Percentiles rank a stretch among this genome's conserved stretches.
Evolutionary conservation across 2,329 filamentous ascomycete genomes (phyloP).

Genomic region (Geosmithia morbida): DNA sequence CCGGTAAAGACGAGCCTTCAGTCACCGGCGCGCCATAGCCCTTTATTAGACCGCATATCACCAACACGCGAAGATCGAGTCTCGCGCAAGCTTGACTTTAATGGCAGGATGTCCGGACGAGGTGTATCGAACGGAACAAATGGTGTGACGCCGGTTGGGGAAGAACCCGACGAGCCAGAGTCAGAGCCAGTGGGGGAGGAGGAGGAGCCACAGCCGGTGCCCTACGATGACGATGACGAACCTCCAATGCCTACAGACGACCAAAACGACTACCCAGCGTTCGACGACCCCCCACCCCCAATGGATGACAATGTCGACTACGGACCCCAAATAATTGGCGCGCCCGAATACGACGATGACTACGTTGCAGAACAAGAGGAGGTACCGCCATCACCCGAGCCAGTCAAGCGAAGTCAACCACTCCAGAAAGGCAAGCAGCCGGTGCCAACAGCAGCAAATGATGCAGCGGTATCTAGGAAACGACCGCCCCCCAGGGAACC

Average conservation of each 20-base stretch:
- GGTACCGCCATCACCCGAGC: neutral
- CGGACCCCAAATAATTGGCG: neutral
- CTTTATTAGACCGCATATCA: conserved; percentile 37
- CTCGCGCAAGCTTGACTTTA: conserved; percentile 41
- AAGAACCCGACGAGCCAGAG: conserved; percentile 8
- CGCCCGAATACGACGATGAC: neutral
- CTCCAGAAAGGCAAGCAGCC: neutral
- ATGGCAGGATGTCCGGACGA: conserved; percentile 7
- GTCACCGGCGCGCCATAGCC: conserved; percentile 48
- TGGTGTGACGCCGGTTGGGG: conserved; percentile 12
- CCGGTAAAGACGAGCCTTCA: conserved; percentile 48
- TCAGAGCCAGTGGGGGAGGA: conserved; percentile 6
- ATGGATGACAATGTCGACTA: neutral
- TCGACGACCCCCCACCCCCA: neutral
- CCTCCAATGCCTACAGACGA: neutral
- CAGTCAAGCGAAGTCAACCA: neutral
- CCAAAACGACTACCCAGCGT: neutral
- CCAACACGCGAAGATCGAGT: conserved; percentile 27
- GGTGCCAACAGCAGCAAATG: neutral
- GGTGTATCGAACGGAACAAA: conserved; percentile 7
- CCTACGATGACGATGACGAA: neutral
- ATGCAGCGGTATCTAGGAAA: neutral
- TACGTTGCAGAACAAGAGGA: neutral
- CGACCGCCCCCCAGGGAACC: neutral
- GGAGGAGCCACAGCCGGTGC: conserved; percentile 5